Conservation (phyloP, 768 basidiomycete genomes). For the Mycena albidolilacea region DNA sequence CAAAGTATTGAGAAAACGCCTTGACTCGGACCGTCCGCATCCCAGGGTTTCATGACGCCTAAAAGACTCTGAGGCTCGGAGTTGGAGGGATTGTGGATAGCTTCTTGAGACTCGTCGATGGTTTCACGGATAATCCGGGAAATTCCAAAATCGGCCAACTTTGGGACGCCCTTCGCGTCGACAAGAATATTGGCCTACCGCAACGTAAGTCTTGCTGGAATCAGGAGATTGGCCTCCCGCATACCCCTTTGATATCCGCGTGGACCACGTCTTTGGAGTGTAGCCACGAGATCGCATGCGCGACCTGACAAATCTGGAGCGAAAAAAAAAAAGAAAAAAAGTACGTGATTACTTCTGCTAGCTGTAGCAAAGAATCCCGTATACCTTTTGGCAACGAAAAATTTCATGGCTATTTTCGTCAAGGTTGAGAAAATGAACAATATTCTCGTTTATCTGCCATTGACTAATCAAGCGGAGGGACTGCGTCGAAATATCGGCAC, state of each 20-base stretch:
- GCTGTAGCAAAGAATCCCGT: no score
- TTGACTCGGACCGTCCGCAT: background rate
- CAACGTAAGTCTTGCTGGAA: background rate
- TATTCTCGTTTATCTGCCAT: background rate
- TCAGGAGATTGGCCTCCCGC: background rate
- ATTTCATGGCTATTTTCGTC: background rate
- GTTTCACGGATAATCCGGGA: background rate
- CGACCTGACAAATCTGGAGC: background rate
- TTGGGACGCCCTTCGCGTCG: background rate
- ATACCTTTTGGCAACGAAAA: constrained; percentile 4
- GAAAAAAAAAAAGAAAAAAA: background rate
- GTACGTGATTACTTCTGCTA: no score
- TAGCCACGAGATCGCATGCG: background rate
- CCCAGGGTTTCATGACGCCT: background rate
- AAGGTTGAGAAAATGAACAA: constrained; percentile 16
- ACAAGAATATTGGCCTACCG: constrained; percentile 11
- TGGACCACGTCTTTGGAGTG: constrained; percentile 10
- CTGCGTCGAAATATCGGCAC: background rate
- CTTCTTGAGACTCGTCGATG: background rate
- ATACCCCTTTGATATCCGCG: constrained; percentile 23
- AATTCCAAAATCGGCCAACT: constrained; percentile 20
- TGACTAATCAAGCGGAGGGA: constrained; percentile 12
- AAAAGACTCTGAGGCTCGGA: no score
- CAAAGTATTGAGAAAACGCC: background rate
- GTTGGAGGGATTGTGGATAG: no score